Base-by-base conservation (phyloP, 1,284 basidiomycete genomes). In the Sporisorium exsertum region DNA sequence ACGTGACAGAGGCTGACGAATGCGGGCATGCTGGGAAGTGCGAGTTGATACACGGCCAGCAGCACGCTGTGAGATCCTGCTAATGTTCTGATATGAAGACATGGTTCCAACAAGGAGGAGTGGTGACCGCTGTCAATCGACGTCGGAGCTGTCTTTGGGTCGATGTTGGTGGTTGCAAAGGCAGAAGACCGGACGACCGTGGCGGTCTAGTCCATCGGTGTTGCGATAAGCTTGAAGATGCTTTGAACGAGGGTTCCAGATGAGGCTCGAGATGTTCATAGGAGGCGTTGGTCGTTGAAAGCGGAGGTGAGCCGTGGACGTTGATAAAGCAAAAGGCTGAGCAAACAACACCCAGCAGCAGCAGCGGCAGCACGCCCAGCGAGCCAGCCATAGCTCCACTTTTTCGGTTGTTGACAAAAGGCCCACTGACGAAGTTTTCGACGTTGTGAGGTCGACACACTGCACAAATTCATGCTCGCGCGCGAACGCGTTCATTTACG, bases 401-500 rank as follows among this genome's bases (percentile, higher is more conserved):
- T 43, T 43, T 20, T 20, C 3, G 40, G n/a, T 43, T 43, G 40
- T 43, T 43, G 40, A 43, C 40, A 43, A 43, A 43, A 20, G 9
- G n/a, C 40, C n/a, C 16, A 20, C 6, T n/a, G n/a, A 18, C 29
- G 49, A 20, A 20, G 20, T 35, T 33, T 33, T 53, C 5, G 6
- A 1, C 0, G 6, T 0, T 68, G 65, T 68, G 32, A 68, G 65
- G 50, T 54, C 51, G 12, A 1, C 1, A 2, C 3, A 7, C 5
- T 16, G 13, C 26, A 50, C 50, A 62, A 15, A 26, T 16, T 15
- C 10, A 5, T 13, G 0, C 1, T 2, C 3, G 22, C 27, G 40
- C 29, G 26, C n/a, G 9, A 40, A 62, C 63, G 63, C 63, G 63
- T 65, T 55, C 47, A 70, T 65, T 65, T 62, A 71, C 69, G 63